phyloP scores from a whole-genome alignment of 169 alveolate genomes.

The Babesia bovis region DNA sequence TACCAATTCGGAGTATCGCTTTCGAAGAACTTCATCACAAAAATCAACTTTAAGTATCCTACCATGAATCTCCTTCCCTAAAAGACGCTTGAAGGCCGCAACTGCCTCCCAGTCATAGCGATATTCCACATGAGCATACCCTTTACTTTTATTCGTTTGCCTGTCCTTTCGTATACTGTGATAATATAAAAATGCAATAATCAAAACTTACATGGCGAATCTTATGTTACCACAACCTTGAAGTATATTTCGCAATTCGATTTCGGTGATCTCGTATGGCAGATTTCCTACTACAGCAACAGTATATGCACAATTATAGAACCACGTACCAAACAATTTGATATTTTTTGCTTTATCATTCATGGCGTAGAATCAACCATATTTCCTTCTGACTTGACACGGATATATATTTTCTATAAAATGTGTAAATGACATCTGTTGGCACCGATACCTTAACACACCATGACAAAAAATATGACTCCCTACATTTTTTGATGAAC shows the following conservation, averaged over 20 bases:
- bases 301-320: too few relatives aligned
- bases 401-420: too few relatives aligned
- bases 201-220: slow-evolving; percentile 33
- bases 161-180: slow-evolving; percentile 50
- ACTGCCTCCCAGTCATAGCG: slow-evolving; percentile 62
- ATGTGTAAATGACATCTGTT: too few relatives aligned
- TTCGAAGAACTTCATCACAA: slow-evolving; percentile 53
- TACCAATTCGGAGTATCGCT: slow-evolving; percentile 49
- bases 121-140: slow-evolving; percentile 65
- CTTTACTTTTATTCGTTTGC: slow-evolving; percentile 64
- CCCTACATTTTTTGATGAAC: too few relatives aligned
- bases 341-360: slow-evolving; percentile 26
- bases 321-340: slow-evolving; percentile 55
- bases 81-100: slow-evolving; percentile 58
- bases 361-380: slow-evolving; percentile 19
- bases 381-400: too few relatives aligned
- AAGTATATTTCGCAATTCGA: slow-evolving; percentile 38
- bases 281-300: slow-evolving; percentile 62
- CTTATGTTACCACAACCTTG: slow-evolving; percentile 65
- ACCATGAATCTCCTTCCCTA: slow-evolving; percentile 60
- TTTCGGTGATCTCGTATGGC: slow-evolving; percentile 63
- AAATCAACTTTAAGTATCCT: slow-evolving; percentile 55
- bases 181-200: neutral
- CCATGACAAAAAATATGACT: too few relatives aligned
- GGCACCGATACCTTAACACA: too few relatives aligned